Evolutionary conservation across 2,329 filamentous ascomycete species (phyloP), one percentile per base, ranked within the genome.

Genomic region (Sordariomycetes sp.): DNA sequence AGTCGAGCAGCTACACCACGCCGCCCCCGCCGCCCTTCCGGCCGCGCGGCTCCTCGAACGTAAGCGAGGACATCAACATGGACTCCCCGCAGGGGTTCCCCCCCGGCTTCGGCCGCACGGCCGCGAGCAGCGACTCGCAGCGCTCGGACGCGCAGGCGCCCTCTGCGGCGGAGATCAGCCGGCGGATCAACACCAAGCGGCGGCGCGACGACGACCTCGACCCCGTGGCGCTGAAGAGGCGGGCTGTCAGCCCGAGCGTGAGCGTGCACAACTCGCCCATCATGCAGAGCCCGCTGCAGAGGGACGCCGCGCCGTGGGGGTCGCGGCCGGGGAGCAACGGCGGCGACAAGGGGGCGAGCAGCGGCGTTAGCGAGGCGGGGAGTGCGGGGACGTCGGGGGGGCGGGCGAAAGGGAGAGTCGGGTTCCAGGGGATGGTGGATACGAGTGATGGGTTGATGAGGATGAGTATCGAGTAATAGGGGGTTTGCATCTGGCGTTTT

Each of bases 381-480:
- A 78, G 76, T 59, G 70, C 71, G 25, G 66, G 66, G 25, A 61
- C 71, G 46, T 73, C 76, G 11, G 65, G 62, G 14, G 55, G 79
- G 79, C 59, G 77, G 80, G 12, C 70, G 64, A 81, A 79, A 69
- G 86, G 77, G 62, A 72, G 89, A 37, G 78, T 96, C 16, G 90
- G 90, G 10, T 80, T 95, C 64, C 92, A 97, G 72, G 90, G 92
- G 1, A 97, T 97, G 92, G 88, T 83, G 20, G 93, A 97, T 71
- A 93, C 93, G n/a, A 90, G 90, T 68, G 93, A 97, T 70, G 89
- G 91, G 1, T 79, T 97, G 63, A 96, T 96, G 87, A 91, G 93
- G 66, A 94, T 97, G 89, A 96, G 89, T 71, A 96, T 97, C 66
- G 92, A 97, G 70, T 96, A 75, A 60, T 16, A 20, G 46, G 46